Conservation (phyloP, 1,284 basidiomycete genomes). For the Boletellus deceptivus region DNA sequence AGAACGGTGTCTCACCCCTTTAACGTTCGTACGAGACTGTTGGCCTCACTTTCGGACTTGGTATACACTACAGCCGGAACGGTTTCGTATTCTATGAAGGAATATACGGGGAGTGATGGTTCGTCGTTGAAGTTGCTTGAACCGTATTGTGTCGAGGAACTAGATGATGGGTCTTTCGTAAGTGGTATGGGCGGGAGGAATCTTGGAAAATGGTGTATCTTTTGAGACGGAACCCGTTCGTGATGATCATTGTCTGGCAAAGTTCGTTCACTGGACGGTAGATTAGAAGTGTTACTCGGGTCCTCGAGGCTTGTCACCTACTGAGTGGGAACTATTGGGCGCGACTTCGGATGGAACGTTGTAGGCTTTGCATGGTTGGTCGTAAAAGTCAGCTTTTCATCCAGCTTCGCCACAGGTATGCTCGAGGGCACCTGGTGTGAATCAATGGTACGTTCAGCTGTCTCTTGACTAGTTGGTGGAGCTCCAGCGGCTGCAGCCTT, state of each 20-base stretch:
- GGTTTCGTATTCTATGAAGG: constrained; percentile 38
- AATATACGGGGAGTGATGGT: constrained; percentile 34
- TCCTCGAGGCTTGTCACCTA: constrained; percentile 6
- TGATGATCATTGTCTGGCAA: neutral
- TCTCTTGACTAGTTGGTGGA: neutral
- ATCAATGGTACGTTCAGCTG: neutral
- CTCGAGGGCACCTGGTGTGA: neutral
- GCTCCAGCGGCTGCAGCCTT: neutral
- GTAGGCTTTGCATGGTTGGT: neutral
- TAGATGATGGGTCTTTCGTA: neutral
- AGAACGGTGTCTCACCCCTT: constrained; percentile 33
- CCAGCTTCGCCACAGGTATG: neutral
- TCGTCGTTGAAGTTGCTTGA: constrained; percentile 2
- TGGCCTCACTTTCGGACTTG: constrained; percentile 41
- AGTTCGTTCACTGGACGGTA: constrained; percentile 1
- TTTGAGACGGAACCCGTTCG: neutral
- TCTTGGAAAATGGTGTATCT: neutral
- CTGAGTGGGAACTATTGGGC: neutral
- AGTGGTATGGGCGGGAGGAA: neutral
- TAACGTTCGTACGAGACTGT: constrained; percentile 40
- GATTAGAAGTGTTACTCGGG: neutral
- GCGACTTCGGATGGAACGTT: neutral
- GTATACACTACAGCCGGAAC: constrained; percentile 42
- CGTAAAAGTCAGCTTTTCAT: neutral
- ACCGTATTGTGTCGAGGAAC: constrained; percentile 7